phyloP scores from a whole-genome alignment of 352 stramenopile species.

The Phytophthora tubulina region DNA sequence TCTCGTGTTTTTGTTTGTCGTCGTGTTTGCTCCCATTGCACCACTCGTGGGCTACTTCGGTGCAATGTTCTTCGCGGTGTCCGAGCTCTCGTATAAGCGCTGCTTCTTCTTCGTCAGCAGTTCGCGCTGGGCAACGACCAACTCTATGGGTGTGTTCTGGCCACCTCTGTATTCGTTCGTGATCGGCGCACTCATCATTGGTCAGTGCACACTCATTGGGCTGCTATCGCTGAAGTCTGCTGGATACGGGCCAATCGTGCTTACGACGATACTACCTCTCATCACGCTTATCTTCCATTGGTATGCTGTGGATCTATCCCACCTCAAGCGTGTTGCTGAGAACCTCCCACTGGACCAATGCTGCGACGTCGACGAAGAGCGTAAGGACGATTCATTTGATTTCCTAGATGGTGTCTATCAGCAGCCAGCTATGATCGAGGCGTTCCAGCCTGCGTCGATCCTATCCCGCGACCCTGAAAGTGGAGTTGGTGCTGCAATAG shows the following conservation, averaged over 20 bases:
- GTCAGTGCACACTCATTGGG: constrained; percentile 71
- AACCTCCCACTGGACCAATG: constrained; percentile 73
- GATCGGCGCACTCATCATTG: constrained; percentile 67
- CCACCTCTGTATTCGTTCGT: constrained; percentile 75
- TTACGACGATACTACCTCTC: constrained; percentile 55
- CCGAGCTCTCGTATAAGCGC: constrained; percentile 76
- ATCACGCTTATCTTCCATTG: constrained; percentile 73
- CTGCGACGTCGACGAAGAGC: constrained; percentile 68
- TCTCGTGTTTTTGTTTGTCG: constrained; percentile 76
- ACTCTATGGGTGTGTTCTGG: constrained; percentile 76
- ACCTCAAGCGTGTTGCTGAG: constrained; percentile 56
- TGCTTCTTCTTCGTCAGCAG: constrained; percentile 78
- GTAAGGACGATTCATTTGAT: constrained; percentile 60
- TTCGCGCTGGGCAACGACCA: constrained; percentile 61
- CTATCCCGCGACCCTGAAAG: constrained; percentile 31
- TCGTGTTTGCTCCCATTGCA: constrained; percentile 81
- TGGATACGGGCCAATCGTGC: constrained; percentile 51
- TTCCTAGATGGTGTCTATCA: constrained; percentile 78
- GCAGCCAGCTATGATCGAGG: constrained; percentile 70
- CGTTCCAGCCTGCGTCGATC: constrained; percentile 43
- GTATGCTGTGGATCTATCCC: constrained; percentile 65
- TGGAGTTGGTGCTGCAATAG: constrained; percentile 26
- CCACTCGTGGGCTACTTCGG: constrained; percentile 72
- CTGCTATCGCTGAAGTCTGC: constrained; percentile 75
- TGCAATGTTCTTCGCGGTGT: constrained; percentile 71